A percentile compares a stretch with the other conserved stretches of the same genome.
Conservation (phyloP, 352 stramenopile species). For the Globisporangium echinulatum region DNA sequence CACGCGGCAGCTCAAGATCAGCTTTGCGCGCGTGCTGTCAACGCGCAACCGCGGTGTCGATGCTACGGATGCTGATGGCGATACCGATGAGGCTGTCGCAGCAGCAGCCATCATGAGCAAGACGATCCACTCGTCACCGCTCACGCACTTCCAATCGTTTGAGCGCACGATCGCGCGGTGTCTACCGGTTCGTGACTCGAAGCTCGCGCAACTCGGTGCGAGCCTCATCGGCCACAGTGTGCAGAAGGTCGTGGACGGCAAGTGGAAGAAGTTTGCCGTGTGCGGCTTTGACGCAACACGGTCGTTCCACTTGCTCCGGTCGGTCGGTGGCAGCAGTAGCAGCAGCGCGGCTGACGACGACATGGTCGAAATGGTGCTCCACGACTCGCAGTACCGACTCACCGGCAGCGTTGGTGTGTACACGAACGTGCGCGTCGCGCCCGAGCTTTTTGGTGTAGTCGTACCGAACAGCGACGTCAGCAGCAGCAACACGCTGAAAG, state of each 20-base stretch:
- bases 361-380: constrained; percentile 55
- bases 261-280: constrained; percentile 73
- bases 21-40: constrained; percentile 11
- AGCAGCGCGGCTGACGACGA: constrained; percentile 21
- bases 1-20: constrained; percentile 63
- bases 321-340: constrained; percentile 20
- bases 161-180: constrained; percentile 68
- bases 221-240: constrained; percentile 66
- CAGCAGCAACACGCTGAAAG: constrained; percentile 4
- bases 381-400: constrained; percentile 75
- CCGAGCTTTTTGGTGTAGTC: constrained; percentile 38
- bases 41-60: not conserved
- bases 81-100: not conserved
- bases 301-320: constrained; percentile 54
- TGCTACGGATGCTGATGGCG: not conserved
- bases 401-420: constrained; percentile 42
- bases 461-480: constrained; percentile 5
- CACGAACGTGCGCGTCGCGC: constrained; percentile 32
- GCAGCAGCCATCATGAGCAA: constrained; percentile 14
- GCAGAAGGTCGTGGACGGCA: constrained; percentile 70
- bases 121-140: constrained; percentile 60
- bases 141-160: constrained; percentile 86
- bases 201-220: constrained; percentile 49
- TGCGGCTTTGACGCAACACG: constrained; percentile 56
- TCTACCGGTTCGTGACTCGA: constrained; percentile 42